These are phyloP conservation scores for Pseudocercospora ulei DNA, from an alignment of 2,329 filamentous ascomycete genomes.

Conservation along the genomic window DNA sequence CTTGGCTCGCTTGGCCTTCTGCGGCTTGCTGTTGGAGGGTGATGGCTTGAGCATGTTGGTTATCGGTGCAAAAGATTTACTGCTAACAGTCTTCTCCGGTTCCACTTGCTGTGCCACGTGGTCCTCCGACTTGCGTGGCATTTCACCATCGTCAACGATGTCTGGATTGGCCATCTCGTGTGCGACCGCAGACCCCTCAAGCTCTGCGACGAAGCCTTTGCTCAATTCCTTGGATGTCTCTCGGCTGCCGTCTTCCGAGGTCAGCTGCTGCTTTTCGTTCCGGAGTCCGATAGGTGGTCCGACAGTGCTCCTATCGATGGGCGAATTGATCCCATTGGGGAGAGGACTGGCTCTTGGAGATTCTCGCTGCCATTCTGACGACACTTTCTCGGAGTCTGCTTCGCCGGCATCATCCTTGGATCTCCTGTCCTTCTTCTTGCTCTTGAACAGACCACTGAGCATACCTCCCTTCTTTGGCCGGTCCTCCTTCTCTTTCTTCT, in stretches of 20 bases:
- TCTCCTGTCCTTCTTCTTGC: conserved; percentile 57
- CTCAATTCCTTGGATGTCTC: conserved; percentile 15
- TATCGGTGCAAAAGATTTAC: conserved; percentile 31
- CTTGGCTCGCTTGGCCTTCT: conserved; percentile 51
- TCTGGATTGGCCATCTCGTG: conserved; percentile 35
- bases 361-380: conserved; percentile 26
- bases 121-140: conserved; percentile 10
- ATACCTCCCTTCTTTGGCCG: conserved; percentile 62
- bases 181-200: conserved; percentile 34
- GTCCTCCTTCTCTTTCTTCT: conserved; percentile 66
- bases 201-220: conserved; percentile 32
- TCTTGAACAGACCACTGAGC: conserved; percentile 60
- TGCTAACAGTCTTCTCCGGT: conserved; percentile 18
- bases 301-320: conserved; percentile 20
- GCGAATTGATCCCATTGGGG: conserved; percentile 22
- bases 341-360: conserved; percentile 22
- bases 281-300: conserved; percentile 6
- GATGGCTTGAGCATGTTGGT: conserved; percentile 40
- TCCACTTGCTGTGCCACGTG: conserved; percentile 11
- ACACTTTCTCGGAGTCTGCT: conserved; percentile 30
- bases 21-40: conserved; percentile 41
- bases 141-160: conserved; percentile 9
- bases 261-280: conserved; percentile 8
- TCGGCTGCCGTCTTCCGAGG: conserved; percentile 9
- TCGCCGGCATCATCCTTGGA: conserved; percentile 39